Percentiles rank a stretch among this genome's conserved stretches.
Evolutionary conservation across 805 yeast species (phyloP).

Genomic region (Blastobotrys chiropterorum): DNA sequence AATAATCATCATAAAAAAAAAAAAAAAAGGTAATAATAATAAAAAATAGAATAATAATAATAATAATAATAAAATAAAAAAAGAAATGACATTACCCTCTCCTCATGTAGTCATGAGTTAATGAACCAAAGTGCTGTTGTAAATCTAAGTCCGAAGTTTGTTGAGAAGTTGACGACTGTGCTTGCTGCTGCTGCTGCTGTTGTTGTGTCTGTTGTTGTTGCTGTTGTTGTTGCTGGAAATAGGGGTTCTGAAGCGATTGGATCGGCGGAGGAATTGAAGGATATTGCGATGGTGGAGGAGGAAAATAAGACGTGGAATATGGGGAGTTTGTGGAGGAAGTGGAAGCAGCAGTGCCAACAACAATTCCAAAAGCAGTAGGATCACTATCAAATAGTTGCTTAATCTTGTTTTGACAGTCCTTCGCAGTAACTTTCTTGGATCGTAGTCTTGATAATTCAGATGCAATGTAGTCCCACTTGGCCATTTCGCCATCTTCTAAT

Average conservation of each 20-base stretch:
- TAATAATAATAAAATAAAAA: background rate
- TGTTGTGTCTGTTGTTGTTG: slow-evolving; percentile 3
- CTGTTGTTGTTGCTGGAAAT: background rate
- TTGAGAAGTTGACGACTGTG: background rate
- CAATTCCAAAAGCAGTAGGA: slow-evolving; percentile 54
- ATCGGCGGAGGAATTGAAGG: background rate
- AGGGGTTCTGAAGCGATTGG: background rate
- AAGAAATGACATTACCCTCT: background rate
- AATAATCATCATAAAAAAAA: background rate
- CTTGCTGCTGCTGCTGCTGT: background rate
- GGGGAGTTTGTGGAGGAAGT: background rate
- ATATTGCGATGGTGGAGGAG: background rate
- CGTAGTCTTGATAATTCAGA: slow-evolving; percentile 49
- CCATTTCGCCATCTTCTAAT: slow-evolving; percentile 65
- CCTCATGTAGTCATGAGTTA: slow-evolving; percentile 1
- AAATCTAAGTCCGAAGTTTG: background rate
- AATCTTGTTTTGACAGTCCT: slow-evolving; percentile 50
- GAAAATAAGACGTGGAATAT: background rate
- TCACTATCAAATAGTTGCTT: slow-evolving; percentile 47
- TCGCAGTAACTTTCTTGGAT: slow-evolving; percentile 45
- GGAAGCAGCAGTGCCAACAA: slow-evolving; percentile 17
- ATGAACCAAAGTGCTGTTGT: background rate
- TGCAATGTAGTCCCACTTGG: slow-evolving; percentile 62
- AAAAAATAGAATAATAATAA: background rate
- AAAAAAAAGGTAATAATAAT: background rate